Evolutionary conservation across 768 basidiomycete species (phyloP).

Genomic region (Trichaptum fuscoviolaceum): DNA sequence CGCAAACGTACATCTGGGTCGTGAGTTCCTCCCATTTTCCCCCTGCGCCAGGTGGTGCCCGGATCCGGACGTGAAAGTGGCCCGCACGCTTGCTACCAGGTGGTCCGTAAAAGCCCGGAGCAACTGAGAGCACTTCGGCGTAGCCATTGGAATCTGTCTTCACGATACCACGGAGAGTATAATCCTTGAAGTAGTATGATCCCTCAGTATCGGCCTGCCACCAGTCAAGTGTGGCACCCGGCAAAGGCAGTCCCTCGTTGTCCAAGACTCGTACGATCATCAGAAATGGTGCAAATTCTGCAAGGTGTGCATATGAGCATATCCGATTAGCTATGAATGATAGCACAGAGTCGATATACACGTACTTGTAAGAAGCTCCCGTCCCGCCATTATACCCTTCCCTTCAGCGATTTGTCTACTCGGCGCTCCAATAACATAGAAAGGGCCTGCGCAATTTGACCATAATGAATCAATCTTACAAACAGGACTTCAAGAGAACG

Average conservation of each 20-base stretch:
- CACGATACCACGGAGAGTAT: conserved; percentile 20
- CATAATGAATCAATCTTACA: neutral
- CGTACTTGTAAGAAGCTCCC: conserved; percentile 14
- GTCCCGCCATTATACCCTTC: conserved; percentile 20
- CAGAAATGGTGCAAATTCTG: conserved; percentile 18
- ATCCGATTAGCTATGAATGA: neutral
- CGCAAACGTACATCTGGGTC: conserved; percentile 21
- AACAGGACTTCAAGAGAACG: neutral
- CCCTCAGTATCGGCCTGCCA: conserved; percentile 20
- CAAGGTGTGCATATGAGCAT: neutral
- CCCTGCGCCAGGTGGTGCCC: conserved; percentile 10
- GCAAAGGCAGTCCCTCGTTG: conserved; percentile 18
- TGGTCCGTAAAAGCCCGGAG: conserved; percentile 18
- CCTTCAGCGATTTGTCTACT: conserved; percentile 19
- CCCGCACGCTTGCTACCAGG: conserved; percentile 11
- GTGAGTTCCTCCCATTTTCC: conserved; percentile 15
- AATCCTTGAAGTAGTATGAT: conserved; percentile 16
- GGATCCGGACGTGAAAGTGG: conserved; percentile 19
- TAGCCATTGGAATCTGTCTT: conserved; percentile 16
- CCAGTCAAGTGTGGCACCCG: conserved; percentile 18
- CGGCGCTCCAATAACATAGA: conserved; percentile 19
- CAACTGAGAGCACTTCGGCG: conserved; percentile 20
- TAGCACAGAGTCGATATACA: neutral
- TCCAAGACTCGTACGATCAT: conserved; percentile 15
- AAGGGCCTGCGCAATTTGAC: conserved; percentile 14